These are phyloP conservation scores for Suillus bovinus DNA, from an alignment of 768 basidiomycete species.

Conservation along the genomic window DNA sequence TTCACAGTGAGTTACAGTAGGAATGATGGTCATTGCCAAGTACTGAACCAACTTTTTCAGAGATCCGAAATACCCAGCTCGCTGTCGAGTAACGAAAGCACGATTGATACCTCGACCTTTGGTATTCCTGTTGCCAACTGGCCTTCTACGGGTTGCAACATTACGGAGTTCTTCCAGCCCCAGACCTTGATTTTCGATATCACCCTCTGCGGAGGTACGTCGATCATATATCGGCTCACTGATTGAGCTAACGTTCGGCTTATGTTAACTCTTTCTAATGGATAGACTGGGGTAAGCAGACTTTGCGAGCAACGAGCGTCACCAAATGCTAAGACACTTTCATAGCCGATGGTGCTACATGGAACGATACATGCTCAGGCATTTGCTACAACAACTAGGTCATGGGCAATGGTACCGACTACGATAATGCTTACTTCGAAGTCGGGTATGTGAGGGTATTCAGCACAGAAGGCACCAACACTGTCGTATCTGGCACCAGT, in stretches of 20 bases:
- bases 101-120: conserved; percentile 54
- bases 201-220: conserved; percentile 64
- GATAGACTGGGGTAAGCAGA: conserved; percentile 34
- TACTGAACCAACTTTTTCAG: conserved; percentile 13
- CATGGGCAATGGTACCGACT: conserved; percentile 58
- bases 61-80: conserved; percentile 45
- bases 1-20: conserved; percentile 25
- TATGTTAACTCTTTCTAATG: background rate
- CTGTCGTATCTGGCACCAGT: conserved; percentile 23
- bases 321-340: background rate
- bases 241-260: conserved; percentile 32
- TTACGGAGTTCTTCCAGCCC: conserved; percentile 54
- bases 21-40: background rate
- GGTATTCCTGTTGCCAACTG: conserved; percentile 74
- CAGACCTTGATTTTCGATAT: conserved; percentile 76
- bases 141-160: conserved; percentile 55
- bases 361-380: conserved; percentile 63
- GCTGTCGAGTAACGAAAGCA: conserved; percentile 48
- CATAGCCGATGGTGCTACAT: conserved; percentile 38
- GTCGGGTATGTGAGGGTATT: conserved; percentile 59
- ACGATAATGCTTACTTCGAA: conserved; percentile 72
- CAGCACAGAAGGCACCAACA: conserved; percentile 34
- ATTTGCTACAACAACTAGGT: conserved; percentile 72
- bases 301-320: background rate
- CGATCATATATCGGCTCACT: conserved; percentile 12